Evolutionary conservation across 192 early-diverging fungal species (phyloP), one percentile per base, ranked within the genome.

Genomic region (Coemansia sp.): DNA sequence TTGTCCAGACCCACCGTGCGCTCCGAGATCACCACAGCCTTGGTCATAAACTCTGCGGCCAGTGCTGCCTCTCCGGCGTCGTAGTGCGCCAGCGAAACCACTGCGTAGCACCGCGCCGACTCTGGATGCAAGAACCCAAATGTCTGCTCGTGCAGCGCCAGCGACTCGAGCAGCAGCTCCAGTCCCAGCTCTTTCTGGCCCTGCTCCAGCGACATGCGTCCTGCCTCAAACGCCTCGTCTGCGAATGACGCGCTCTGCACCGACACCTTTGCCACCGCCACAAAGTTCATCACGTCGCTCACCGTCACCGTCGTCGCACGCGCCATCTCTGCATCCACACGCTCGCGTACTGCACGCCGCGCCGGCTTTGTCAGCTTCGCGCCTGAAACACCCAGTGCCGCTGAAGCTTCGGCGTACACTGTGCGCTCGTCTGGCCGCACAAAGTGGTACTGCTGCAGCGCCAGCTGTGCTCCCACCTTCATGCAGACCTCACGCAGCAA

Each of bases 61-160:
- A 63, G 54, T 54, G 89, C 88, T 57, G 86, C 77, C 52, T 97
- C 88, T 5, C 86, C 75, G 4, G 88, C 85, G 20, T 96, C 87
- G 65, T 93, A 89, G 69, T 90, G 89, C 18, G 89, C 80, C 85
- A 94, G 84, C 14, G 97, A 92, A 47, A 96, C 81, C 14, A 86
- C 84, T 12, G 86, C 84, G 74, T 94, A 95, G 62, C 89, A 88
- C 29, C 91, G 88, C n/a, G 87, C 89, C 19, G 93, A 93, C 60
- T 96, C 94, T 0, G 89, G 84, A 63, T 98, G 94, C 59, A 98
- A 69, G 60, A 93, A 92, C 13, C 94, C 94, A 74, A 90, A 95
- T 13, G 89, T 90, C 75, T 97, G 94, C 81, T 99, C 97, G 71
- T 93, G 93, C 19, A 98, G 77, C 4, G 90, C 74, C 56, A 92